Conservation (phyloP, 73 alveolate genomes). For the Tetrahymena malaccensis region DNA sequence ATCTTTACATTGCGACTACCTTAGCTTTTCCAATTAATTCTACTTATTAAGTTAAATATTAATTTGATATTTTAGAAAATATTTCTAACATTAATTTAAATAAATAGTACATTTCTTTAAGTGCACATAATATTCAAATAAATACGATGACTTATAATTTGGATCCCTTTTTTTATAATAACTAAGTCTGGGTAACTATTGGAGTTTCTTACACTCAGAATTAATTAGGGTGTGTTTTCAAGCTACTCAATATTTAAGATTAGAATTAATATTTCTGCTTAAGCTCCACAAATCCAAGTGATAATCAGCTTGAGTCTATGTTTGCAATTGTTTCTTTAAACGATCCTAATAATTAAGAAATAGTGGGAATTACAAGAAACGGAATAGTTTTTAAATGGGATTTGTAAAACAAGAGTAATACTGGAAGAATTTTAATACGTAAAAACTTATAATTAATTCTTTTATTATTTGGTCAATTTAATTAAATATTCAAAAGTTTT, state of each 20-base stretch:
- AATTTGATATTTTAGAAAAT: background rate
- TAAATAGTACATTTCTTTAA: background rate
- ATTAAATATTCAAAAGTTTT: background rate
- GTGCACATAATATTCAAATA: background rate
- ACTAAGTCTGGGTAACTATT: background rate
- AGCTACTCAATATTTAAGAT: background rate
- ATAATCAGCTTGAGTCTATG: background rate
- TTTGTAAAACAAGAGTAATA: background rate
- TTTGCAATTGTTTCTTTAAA: background rate
- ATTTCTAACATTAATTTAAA: background rate
- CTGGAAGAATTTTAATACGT: background rate
- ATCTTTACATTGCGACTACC: background rate
- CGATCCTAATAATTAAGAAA: background rate
- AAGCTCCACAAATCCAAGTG: background rate
- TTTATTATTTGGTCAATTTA: background rate
- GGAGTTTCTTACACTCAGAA: background rate
- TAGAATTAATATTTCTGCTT: background rate
- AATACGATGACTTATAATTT: background rate
- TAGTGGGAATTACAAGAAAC: background rate
- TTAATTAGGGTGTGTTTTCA: background rate
- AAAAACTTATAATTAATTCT: background rate
- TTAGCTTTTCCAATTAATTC: background rate
- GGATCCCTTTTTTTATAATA: background rate
- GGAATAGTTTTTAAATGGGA: background rate
- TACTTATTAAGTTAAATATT: background rate